A percentile compares a stretch with the other conserved stretches of the same genome.
Conservation (phyloP, 139 green algal genomes). For the Nannochloris sp. region DNA sequence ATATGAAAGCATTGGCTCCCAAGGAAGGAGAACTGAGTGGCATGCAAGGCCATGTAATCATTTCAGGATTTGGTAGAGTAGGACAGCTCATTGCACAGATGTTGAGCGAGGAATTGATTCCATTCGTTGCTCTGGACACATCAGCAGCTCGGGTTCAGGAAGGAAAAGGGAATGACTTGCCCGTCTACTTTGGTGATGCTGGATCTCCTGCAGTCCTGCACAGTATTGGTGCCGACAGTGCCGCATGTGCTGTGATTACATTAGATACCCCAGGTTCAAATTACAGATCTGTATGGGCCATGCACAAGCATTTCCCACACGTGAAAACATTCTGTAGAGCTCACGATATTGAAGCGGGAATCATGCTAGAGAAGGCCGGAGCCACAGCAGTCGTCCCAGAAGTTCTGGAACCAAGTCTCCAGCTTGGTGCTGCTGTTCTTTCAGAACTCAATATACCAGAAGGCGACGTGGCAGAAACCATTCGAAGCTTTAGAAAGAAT, state of each 20-base stretch:
- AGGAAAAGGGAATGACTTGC: constrained; percentile 75
- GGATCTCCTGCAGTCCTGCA: constrained; percentile 69
- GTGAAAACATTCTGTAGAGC: constrained; percentile 94
- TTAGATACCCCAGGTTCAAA: constrained; percentile 74
- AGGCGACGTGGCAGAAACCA: constrained; percentile 64
- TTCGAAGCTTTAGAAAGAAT: constrained; percentile 52
- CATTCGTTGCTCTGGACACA: constrained; percentile 94
- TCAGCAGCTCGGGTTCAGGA: constrained; percentile 51
- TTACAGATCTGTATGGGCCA: constrained; percentile 88
- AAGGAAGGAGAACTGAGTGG: constrained; percentile 62
- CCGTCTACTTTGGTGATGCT: constrained; percentile 97
- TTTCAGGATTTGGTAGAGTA: constrained; percentile 81
- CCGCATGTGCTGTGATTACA: constrained; percentile 85
- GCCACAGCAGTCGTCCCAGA: constrained; percentile 93
- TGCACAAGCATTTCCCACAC: constrained; percentile 82
- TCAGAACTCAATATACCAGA: constrained; percentile 63
- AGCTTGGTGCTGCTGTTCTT: constrained; percentile 88
- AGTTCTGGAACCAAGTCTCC: constrained; percentile 90
- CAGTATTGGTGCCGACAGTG: constrained; percentile 64
- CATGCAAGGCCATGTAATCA: constrained; percentile 88
- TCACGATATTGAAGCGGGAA: constrained; percentile 73
- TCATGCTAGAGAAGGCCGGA: constrained; percentile 93
- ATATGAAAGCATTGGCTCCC: constrained; percentile 69
- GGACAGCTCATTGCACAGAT: constrained; percentile 88
- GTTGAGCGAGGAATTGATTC: constrained; percentile 88